These are phyloP conservation scores for Endoconidiophora polonica DNA, from an alignment of 2,329 filamentous ascomycete genomes.

Conservation along the genomic window DNA sequence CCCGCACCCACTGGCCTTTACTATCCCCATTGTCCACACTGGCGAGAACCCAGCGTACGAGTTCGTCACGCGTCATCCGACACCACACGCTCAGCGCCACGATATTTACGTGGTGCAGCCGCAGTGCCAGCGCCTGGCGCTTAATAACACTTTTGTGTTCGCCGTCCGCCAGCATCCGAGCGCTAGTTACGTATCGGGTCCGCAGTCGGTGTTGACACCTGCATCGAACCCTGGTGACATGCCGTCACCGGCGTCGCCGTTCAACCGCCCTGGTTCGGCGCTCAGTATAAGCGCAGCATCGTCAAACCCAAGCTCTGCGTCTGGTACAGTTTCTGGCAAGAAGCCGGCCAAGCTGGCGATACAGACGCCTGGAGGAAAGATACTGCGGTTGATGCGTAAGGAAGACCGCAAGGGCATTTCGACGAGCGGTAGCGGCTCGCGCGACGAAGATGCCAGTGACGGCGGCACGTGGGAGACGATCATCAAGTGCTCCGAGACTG, in stretches of 20 bases:
- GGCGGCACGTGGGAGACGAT: conserved; percentile 77
- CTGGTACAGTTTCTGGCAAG: conserved; percentile 37
- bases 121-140: conserved; percentile 70
- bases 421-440: conserved; percentile 20
- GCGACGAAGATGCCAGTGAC: conserved; percentile 43
- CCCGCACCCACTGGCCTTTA: conserved; percentile 75
- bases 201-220: conserved; percentile 25
- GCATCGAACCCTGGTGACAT: conserved; percentile 30
- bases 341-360: conserved; percentile 95
- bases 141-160: conserved; percentile 98
- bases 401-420: conserved; percentile 45
- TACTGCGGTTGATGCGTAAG: conserved; percentile 72
- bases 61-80: conserved; percentile 84
- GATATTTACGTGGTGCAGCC: conserved; percentile 95
- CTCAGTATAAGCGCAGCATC: conserved; percentile 47
- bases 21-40: conserved; percentile 75
- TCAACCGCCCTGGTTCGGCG: conserved; percentile 41
- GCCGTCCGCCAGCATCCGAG: conserved; percentile 79
- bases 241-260: conserved; percentile 38
- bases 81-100: conserved; percentile 90
- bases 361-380: conserved; percentile 87
- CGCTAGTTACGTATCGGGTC: conserved; percentile 24
- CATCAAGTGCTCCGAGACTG: conserved; percentile 73
- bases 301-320: conserved; percentile 38
- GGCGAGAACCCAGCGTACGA: conserved; percentile 91